Evolutionary conservation across 1,284 basidiomycete species (phyloP).

Genomic region (Cryptococcus deneoformans): DNA sequence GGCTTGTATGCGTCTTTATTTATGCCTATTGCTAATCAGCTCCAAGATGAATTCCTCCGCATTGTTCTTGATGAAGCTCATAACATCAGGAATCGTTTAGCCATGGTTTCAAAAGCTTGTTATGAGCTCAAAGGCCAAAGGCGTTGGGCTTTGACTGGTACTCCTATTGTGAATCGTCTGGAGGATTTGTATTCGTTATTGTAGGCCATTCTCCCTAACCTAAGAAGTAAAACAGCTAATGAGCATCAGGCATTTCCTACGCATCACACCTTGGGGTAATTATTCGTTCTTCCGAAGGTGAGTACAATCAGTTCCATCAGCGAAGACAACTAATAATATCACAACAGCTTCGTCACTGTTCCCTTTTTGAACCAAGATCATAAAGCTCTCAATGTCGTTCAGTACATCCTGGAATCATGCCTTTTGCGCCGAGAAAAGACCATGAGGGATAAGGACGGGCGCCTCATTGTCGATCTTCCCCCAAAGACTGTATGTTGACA

Average conservation of each 20-base stretch:
- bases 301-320: background rate
- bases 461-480: constrained; percentile 84
- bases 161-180: constrained; percentile 92
- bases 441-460: constrained; percentile 85
- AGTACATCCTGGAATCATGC: constrained; percentile 84
- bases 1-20: background rate
- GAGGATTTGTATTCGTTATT: constrained; percentile 89
- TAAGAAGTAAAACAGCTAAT: constrained; percentile 3
- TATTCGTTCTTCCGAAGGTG: constrained; percentile 56
- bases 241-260: constrained; percentile 70
- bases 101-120: constrained; percentile 86
- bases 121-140: constrained; percentile 76
- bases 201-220: constrained; percentile 50
- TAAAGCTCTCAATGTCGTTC: constrained; percentile 88
- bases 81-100: constrained; percentile 87
- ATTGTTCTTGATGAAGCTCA: constrained; percentile 77
- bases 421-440: constrained; percentile 91
- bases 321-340: background rate
- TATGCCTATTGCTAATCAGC: constrained; percentile 13
- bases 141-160: constrained; percentile 91
- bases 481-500: constrained; percentile 58
- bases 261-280: constrained; percentile 87
- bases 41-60: constrained; percentile 39
- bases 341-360: constrained; percentile 72
- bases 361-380: constrained; percentile 84